Conservation (phyloP, 2,329 filamentous ascomycete species). For the Beauveria rudraprayagi region DNA sequence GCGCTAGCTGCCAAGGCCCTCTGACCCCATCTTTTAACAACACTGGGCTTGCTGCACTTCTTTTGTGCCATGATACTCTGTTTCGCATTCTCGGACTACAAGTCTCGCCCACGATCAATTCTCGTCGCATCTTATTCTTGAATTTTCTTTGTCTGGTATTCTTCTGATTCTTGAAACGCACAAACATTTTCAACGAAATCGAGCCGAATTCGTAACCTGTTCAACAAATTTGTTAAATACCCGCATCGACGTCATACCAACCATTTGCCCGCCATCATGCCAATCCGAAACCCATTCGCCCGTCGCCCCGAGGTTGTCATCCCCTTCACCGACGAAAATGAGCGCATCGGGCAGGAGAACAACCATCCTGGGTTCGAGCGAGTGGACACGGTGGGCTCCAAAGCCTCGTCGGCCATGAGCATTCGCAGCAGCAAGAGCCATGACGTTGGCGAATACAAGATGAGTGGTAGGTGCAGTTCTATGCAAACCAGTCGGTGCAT, state of each 20-base stretch:
- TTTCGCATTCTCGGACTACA: constrained; percentile 1
- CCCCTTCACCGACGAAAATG: constrained; percentile 48
- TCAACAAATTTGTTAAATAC: background rate
- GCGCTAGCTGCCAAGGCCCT: background rate
- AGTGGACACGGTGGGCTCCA: constrained; percentile 55
- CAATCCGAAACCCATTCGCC: constrained; percentile 65
- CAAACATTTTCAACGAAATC: background rate
- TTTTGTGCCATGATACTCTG: background rate
- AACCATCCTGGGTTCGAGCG: constrained; percentile 45
- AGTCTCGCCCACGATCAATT: background rate
- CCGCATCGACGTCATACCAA: constrained; percentile 9
- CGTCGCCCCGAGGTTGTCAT: constrained; percentile 44
- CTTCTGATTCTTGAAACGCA: background rate
- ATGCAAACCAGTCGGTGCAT: background rate
- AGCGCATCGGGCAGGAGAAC: constrained; percentile 31
- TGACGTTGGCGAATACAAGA: constrained; percentile 67
- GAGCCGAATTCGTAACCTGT: background rate
- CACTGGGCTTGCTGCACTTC: background rate
- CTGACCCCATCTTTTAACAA: background rate
- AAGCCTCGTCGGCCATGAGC: constrained; percentile 53
- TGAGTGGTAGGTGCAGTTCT: constrained; percentile 56
- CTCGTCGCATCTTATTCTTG: background rate
- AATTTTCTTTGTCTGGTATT: background rate
- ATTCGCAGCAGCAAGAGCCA: constrained; percentile 52
- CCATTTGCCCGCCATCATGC: constrained; percentile 38